These are phyloP conservation scores for Gaeumannomyces sp. DNA, from an alignment of 2,329 filamentous ascomycete species.

Conservation along the genomic window DNA sequence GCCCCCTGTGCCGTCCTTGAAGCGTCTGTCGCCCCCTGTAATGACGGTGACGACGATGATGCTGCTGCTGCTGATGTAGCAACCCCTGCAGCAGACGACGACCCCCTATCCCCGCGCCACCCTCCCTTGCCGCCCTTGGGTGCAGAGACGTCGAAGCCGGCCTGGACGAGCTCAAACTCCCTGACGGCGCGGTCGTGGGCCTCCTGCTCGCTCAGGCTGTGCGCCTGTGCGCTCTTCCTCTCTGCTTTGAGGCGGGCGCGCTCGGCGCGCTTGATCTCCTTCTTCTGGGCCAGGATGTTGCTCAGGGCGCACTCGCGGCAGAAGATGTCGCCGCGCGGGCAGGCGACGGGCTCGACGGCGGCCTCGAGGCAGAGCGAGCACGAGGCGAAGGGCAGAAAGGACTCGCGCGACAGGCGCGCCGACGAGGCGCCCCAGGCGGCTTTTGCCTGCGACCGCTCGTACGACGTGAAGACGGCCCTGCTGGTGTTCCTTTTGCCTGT, in stretches of 20 bases:
- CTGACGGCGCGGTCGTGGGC: slow-evolving; percentile 62
- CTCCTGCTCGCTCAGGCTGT: slow-evolving; percentile 59
- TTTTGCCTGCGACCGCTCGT: slow-evolving; percentile 80
- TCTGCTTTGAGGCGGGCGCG: slow-evolving; percentile 56
- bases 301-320: slow-evolving; percentile 89
- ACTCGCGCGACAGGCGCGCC: slow-evolving; percentile 82
- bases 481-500: slow-evolving; percentile 82
- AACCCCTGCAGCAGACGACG: slow-evolving; percentile 9
- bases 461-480: slow-evolving; percentile 85
- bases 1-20: slow-evolving; percentile 19
- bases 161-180: slow-evolving; percentile 82
- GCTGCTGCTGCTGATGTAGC: slow-evolving; percentile 22
- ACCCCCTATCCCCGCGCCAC: no score
- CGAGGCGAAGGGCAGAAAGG: slow-evolving; percentile 84
- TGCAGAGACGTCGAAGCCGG: slow-evolving; percentile 48
- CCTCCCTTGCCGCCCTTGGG: slow-evolving; percentile 20
- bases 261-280: slow-evolving; percentile 80
- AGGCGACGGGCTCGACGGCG: slow-evolving; percentile 77
- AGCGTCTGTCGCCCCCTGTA: slow-evolving; percentile 26
- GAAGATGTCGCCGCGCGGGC: slow-evolving; percentile 80
- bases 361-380: slow-evolving; percentile 82
- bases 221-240: slow-evolving; percentile 56
- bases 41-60: no score
- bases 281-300: slow-evolving; percentile 85
- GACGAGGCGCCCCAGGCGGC: slow-evolving; percentile 74